These are phyloP conservation scores for Aspergillus tanneri DNA, from an alignment of 2,329 filamentous ascomycete species.

Conservation along the genomic window DNA sequence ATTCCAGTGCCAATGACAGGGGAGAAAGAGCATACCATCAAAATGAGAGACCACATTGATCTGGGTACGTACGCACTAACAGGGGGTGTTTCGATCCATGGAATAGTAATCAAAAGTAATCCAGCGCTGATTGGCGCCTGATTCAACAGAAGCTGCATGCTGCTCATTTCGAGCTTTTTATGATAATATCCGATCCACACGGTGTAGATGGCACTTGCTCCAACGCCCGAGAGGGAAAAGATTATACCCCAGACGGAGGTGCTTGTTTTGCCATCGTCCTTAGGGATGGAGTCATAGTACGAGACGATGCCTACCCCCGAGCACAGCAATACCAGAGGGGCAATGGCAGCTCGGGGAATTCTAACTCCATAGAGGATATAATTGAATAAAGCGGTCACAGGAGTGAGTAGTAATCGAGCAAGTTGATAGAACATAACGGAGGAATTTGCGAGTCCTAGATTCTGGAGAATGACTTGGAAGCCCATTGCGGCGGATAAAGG, in stretches of 20 bases:
- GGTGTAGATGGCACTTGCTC: conserved; percentile 22
- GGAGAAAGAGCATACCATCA: conserved; percentile 9
- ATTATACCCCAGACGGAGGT: conserved; percentile 18
- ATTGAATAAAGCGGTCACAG: conserved; percentile 19
- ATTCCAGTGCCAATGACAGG: too few relatives aligned
- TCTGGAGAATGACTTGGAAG: conserved; percentile 24
- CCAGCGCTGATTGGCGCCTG: conserved; percentile 21
- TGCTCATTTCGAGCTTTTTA: conserved; percentile 19
- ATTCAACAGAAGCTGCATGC: conserved; percentile 25
- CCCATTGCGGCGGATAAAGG: conserved; percentile 24
- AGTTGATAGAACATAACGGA: conserved; percentile 26
- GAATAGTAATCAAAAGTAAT: conserved; percentile 18
- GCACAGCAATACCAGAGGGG: conserved; percentile 19
- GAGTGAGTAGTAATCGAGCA: conserved; percentile 22
- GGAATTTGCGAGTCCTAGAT: conserved; percentile 21
- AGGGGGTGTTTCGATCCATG: conserved; percentile 18
- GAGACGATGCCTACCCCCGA: conserved; percentile 22
- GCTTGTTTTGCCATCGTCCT: conserved; percentile 11
- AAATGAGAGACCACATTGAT: conserved; percentile 18
- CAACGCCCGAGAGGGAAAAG: conserved; percentile 21
- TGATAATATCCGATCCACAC: conserved; percentile 23
- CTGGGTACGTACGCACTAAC: conserved; percentile 14
- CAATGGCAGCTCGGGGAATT: conserved; percentile 16
- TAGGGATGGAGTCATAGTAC: conserved; percentile 21
- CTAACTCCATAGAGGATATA: conserved; percentile 19